Evolutionary conservation across 2,329 filamentous ascomycete genomes (phyloP).

Genomic region (Stromatinia cepivora): DNA sequence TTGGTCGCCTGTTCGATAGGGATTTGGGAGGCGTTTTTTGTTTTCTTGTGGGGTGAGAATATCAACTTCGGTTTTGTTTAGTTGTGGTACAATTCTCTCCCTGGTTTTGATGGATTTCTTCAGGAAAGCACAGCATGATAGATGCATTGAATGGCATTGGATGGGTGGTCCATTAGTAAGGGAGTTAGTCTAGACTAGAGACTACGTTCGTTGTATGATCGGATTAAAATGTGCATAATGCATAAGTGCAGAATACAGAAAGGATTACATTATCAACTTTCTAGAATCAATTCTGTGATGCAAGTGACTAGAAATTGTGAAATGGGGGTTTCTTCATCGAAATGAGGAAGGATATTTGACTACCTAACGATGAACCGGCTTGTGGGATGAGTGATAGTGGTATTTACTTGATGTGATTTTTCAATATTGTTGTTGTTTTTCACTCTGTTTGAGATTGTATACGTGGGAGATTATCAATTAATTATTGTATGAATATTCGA

Average conservation of each 20-base stretch:
- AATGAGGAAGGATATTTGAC: too few relatives aligned
- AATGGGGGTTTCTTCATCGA: not conserved
- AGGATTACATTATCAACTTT: not conserved
- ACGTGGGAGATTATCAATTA: too few relatives aligned
- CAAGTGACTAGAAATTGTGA: not conserved
- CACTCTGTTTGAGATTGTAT: too few relatives aligned
- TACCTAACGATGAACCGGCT: too few relatives aligned
- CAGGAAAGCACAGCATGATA: not conserved
- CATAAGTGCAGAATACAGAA: not conserved
- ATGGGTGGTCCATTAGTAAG: not conserved
- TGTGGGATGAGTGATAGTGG: too few relatives aligned
- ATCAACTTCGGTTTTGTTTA: too few relatives aligned
- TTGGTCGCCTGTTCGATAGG: not conserved
- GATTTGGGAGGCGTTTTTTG: not conserved
- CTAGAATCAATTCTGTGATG: not conserved
- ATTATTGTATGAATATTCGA: too few relatives aligned
- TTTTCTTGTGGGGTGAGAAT: not conserved
- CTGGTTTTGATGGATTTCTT: not conserved
- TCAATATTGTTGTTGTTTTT: too few relatives aligned
- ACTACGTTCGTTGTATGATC: slow-evolving; percentile 9
- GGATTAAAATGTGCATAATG: slow-evolving; percentile 1
- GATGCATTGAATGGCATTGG: not conserved
- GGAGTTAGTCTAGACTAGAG: not conserved
- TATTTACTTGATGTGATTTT: too few relatives aligned
- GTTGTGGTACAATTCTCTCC: too few relatives aligned